Percentiles rank a stretch among this genome's conserved stretches.
phyloP scores from a whole-genome alignment of 2,329 filamentous ascomycete species.

The Trichoderma atrobrunneum region DNA sequence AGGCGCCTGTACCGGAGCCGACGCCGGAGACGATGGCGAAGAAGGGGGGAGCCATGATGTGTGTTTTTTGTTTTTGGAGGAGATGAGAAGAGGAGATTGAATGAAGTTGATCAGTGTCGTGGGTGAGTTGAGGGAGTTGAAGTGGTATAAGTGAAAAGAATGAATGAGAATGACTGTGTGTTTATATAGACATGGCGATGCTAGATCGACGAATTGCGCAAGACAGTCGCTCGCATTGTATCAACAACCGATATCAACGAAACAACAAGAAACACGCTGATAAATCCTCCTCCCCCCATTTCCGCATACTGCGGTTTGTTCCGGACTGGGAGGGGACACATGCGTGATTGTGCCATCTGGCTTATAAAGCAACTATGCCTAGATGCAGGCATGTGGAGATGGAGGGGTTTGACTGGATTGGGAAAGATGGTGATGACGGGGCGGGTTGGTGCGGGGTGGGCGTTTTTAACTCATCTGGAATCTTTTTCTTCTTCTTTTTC shows the following conservation, averaged over 20 bases:
- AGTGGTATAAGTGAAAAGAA: not conserved
- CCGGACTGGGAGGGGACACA: not conserved
- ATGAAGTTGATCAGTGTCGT: not conserved
- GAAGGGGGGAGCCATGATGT: conserved; percentile 34
- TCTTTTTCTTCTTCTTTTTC: not conserved
- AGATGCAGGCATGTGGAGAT: not conserved
- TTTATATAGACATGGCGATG: not conserved
- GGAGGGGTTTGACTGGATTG: not conserved
- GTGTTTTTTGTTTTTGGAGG: not conserved
- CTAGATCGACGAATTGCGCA: not conserved
- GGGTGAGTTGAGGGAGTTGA: not conserved
- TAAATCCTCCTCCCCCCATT: not conserved
- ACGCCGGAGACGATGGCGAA: conserved; percentile 70
- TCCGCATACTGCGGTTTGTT: not conserved
- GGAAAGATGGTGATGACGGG: not conserved
- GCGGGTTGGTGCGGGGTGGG: not conserved
- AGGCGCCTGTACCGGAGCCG: conserved; percentile 63
- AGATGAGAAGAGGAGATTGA: not conserved
- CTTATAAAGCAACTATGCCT: conserved; percentile 8
- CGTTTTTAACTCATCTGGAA: not conserved
- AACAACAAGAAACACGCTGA: not conserved
- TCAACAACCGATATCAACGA: not conserved
- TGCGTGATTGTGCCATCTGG: not conserved
- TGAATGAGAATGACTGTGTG: not conserved
- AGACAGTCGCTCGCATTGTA: not conserved